Conservation (phyloP, 2,329 filamentous ascomycete species). For the Colletotrichum shisoi region DNA sequence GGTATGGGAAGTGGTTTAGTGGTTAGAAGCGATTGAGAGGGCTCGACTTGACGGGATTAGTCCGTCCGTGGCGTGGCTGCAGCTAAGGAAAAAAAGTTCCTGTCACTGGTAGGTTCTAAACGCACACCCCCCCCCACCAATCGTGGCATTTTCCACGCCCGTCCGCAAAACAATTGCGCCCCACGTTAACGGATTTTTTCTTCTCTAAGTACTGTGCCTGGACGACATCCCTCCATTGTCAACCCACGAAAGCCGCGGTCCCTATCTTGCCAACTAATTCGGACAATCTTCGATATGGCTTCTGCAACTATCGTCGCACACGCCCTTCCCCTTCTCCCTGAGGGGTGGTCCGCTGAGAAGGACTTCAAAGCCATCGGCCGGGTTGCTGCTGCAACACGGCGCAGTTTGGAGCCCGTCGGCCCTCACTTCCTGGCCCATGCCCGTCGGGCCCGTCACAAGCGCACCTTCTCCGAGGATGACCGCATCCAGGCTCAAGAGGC, state of each 20-base stretch:
- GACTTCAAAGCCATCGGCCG: constrained; percentile 87
- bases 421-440: constrained; percentile 98
- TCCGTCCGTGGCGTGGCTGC: neutral
- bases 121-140: constrained; percentile 2
- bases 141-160: neutral
- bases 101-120: neutral
- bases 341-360: constrained; percentile 85
- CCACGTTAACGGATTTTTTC: constrained; percentile 27
- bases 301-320: constrained; percentile 67
- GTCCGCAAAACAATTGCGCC: constrained; percentile 14
- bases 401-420: constrained; percentile 93
- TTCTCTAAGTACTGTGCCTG: too few relatives aligned
- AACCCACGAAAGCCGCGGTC: constrained; percentile 13
- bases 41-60: neutral
- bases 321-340: constrained; percentile 77
- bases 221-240: neutral
- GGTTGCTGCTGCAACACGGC: constrained; percentile 78
- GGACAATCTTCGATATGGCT: constrained; percentile 63
- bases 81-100: neutral
- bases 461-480: constrained; percentile 98
- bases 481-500: constrained; percentile 94
- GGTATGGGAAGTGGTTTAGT: neutral
- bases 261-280: constrained; percentile 31
- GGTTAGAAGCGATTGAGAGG: neutral
- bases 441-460: constrained; percentile 92